A percentile compares a stretch with the other conserved stretches of the same genome.
Conservation (phyloP, 2,329 filamentous ascomycete species). For the Paracoccidioides lutzii region DNA sequence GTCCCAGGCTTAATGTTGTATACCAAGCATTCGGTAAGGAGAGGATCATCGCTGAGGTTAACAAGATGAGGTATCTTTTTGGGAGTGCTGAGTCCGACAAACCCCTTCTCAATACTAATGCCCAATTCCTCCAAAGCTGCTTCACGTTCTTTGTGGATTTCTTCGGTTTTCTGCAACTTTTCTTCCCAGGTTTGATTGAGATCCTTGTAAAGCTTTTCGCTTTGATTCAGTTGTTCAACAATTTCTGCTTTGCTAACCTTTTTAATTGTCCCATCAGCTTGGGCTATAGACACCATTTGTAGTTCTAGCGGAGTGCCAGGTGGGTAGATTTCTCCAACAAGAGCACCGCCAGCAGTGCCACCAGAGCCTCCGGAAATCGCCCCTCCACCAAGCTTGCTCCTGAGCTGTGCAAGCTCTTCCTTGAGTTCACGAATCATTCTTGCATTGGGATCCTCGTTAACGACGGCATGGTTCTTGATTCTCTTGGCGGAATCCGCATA, state of each 20-base stretch:
- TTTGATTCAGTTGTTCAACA: constrained; percentile 87
- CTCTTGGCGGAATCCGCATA: constrained; percentile 97
- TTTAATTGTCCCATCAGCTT: constrained; percentile 72
- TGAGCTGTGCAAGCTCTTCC: constrained; percentile 74
- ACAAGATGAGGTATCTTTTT: constrained; percentile 99
- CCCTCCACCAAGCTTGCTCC: constrained; percentile 66
- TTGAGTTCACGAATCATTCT: constrained; percentile 98
- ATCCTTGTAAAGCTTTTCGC: constrained; percentile 89
- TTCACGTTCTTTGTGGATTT: constrained; percentile 95
- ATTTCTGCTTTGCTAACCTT: constrained; percentile 98
- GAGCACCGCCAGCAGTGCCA: constrained; percentile 35
- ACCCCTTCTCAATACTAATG: constrained; percentile 98
- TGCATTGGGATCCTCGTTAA: constrained; percentile 97
- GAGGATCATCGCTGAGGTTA: constrained; percentile 86
- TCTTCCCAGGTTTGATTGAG: constrained; percentile 99
- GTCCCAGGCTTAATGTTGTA: constrained; percentile 96
- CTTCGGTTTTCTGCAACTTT: constrained; percentile 85
- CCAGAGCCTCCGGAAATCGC: constrained; percentile 27
- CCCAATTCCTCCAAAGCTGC: constrained; percentile 89
- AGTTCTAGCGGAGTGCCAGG: constrained; percentile 86
- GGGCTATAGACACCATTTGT: constrained; percentile 90
- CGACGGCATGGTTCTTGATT: constrained; percentile 99
- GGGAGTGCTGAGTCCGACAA: constrained; percentile 84
- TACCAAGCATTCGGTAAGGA: constrained; percentile 88
- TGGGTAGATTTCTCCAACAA: constrained; percentile 70